A percentile compares a stretch with the other conserved stretches of the same genome.
Evolutionary conservation across 116 monocot species (phyloP).

Genomic region (Papilionanthe hybrid): DNA sequence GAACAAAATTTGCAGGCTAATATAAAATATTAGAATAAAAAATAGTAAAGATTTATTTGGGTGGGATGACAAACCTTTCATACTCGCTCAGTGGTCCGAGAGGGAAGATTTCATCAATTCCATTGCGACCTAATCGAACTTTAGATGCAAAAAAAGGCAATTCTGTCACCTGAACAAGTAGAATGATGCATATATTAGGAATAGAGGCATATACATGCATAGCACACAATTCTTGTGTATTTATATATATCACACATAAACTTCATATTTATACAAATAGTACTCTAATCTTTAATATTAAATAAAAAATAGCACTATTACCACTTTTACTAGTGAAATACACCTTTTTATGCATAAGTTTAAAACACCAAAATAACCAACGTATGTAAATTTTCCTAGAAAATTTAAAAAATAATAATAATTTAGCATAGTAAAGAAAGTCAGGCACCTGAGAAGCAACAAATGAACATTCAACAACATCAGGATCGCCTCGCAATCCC

Average conservation of each 20-base stretch:
- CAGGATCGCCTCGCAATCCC: slow-evolving; percentile 84
- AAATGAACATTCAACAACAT: slow-evolving; percentile 87
- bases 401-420: neutral
- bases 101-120: slow-evolving; percentile 72
- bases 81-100: slow-evolving; percentile 92
- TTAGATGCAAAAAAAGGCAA: slow-evolving; percentile 93
- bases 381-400: no score
- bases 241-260: no score
- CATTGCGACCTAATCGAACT: slow-evolving; percentile 69
- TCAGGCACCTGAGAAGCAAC: slow-evolving; percentile 69
- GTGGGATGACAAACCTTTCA: slow-evolving; percentile 52
- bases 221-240: no score
- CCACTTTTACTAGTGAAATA: no score
- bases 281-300: no score
- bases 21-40: neutral
- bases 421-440: neutral
- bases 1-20: neutral
- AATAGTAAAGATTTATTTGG: neutral
- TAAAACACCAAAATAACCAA: no score
- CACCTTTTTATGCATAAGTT: no score
- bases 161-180: slow-evolving; percentile 73
- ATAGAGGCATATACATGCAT: no score
- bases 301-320: no score
- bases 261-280: no score
- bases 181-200: neutral